Percentiles rank a stretch among this genome's conserved stretches.
Conservation (phyloP, 208 protist species). For the Leishmania martiniquensis region DNA sequence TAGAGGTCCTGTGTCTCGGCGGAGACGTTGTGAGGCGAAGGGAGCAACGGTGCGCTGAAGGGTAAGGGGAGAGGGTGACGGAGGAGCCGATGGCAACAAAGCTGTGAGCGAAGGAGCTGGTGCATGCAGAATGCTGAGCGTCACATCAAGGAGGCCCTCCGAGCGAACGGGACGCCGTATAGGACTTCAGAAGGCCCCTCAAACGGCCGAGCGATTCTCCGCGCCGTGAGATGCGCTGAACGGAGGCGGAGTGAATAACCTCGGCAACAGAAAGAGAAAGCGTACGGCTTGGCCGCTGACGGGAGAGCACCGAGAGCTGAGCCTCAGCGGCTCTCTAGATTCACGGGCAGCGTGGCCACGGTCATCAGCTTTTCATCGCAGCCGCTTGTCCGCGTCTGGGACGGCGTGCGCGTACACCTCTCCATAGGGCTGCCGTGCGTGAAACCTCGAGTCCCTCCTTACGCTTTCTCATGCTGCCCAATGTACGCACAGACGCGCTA, state of each 20-base stretch:
- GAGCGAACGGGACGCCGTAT: too few relatives aligned
- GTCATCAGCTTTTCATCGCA: neutral
- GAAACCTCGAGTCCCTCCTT: neutral
- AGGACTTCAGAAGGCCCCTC: neutral
- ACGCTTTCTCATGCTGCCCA: neutral
- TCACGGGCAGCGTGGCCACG: neutral
- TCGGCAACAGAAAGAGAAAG: neutral
- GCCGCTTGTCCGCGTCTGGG: neutral
- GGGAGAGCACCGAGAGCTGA: neutral
- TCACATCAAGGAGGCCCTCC: neutral
- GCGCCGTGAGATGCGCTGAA: neutral
- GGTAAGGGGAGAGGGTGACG: neutral
- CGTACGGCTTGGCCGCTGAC: neutral
- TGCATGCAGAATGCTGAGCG: neutral
- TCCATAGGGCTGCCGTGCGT: neutral
- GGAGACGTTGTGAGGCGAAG: too few relatives aligned
- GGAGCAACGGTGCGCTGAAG: too few relatives aligned
- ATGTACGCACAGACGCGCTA: neutral
- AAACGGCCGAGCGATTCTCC: neutral
- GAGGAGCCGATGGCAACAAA: too few relatives aligned
- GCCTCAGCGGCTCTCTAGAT: neutral
- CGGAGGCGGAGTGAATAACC: neutral
- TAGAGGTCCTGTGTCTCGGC: neutral
- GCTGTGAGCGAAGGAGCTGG: neutral
- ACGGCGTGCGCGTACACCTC: neutral